Conservation (phyloP, 305 asterid genomes). For the Andrographis paniculata region DNA sequence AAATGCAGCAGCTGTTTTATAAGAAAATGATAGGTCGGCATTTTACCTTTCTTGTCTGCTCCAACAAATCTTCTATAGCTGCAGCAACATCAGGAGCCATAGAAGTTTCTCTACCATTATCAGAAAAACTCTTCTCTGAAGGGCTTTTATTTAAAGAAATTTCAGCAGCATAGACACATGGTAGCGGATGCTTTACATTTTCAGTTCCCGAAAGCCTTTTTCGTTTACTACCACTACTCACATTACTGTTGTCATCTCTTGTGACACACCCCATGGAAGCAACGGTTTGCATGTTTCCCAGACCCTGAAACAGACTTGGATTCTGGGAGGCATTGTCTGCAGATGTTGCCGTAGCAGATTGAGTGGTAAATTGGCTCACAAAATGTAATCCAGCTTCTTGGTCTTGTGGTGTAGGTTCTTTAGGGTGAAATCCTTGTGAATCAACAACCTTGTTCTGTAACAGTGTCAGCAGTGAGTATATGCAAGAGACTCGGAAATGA, state of each 20-base stretch:
- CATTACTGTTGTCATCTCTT: slow-evolving; percentile 25
- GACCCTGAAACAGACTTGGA: slow-evolving; percentile 39
- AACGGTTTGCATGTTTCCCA: slow-evolving; percentile 29
- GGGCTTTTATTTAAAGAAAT: slow-evolving; percentile 21
- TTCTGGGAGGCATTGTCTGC: slow-evolving; percentile 41
- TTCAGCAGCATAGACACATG: slow-evolving; percentile 20
- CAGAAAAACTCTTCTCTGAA: slow-evolving; percentile 27
- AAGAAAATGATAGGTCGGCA: slow-evolving; percentile 17
- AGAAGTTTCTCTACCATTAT: slow-evolving; percentile 33
- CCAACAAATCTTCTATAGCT: slow-evolving; percentile 83
- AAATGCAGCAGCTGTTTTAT: slow-evolving; percentile 15
- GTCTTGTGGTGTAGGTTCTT: slow-evolving; percentile 60
- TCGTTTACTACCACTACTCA: slow-evolving; percentile 40
- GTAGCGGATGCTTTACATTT: slow-evolving; percentile 19
- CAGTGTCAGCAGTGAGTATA: slow-evolving; percentile 28
- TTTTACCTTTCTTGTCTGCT: slow-evolving; percentile 84
- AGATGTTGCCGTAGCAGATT: slow-evolving; percentile 39
- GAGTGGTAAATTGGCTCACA: slow-evolving; percentile 70
- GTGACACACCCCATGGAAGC: slow-evolving; percentile 20
- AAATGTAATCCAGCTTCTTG: slow-evolving; percentile 51
- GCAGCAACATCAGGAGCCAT: slow-evolving; percentile 83
- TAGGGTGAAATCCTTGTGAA: slow-evolving; percentile 55
- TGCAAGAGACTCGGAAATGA: slow-evolving; percentile 1
- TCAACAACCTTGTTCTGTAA: slow-evolving; percentile 73
- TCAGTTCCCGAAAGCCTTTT: slow-evolving; percentile 39